Evolutionary conservation across 2,329 filamentous ascomycete genomes (phyloP).

Genomic region (Plectosphaerella cucumerina): DNA sequence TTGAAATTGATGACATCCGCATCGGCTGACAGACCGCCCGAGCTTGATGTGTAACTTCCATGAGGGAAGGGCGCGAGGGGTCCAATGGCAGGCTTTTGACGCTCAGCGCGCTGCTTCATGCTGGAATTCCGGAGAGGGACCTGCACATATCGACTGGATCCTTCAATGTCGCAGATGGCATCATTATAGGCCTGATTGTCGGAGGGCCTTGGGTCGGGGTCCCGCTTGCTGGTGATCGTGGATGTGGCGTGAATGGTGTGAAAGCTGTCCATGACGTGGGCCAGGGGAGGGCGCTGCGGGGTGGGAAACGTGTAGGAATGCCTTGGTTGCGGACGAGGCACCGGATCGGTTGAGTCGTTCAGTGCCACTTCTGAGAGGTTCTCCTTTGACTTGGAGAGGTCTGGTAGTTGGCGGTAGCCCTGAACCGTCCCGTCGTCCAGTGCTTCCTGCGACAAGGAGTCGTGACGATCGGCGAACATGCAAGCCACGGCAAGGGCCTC

Average conservation of each 20-base stretch:
- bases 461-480: conserved; percentile 29
- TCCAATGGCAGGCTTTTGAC: not conserved
- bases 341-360: conserved; percentile 1
- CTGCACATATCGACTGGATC: not conserved
- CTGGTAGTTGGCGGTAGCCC: not conserved
- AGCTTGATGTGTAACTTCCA: conserved; percentile 5
- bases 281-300: conserved; percentile 17
- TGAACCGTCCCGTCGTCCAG: not conserved
- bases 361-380: conserved; percentile 1
- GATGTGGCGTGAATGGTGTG: conserved; percentile 10
- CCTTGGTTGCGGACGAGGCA: conserved; percentile 1
- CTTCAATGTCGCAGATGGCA: not conserved
- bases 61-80: conserved; percentile 3
- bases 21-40: conserved; percentile 9
- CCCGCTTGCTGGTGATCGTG: not conserved
- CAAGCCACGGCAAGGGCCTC: conserved; percentile 41
- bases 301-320: conserved; percentile 21
- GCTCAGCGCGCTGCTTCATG: conserved; percentile 3
- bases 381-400: not conserved
- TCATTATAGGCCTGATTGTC: not conserved
- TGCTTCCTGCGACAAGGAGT: conserved; percentile 4
- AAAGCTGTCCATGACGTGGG: conserved; percentile 20
- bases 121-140: conserved; percentile 11
- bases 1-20: conserved; percentile 11
- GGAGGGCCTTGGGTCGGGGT: too few species aligned